Evolutionary conservation across 2,329 filamentous ascomycete genomes (phyloP), one percentile per base, ranked within the genome.

Genomic region (Colletotrichum cordylinicola): DNA sequence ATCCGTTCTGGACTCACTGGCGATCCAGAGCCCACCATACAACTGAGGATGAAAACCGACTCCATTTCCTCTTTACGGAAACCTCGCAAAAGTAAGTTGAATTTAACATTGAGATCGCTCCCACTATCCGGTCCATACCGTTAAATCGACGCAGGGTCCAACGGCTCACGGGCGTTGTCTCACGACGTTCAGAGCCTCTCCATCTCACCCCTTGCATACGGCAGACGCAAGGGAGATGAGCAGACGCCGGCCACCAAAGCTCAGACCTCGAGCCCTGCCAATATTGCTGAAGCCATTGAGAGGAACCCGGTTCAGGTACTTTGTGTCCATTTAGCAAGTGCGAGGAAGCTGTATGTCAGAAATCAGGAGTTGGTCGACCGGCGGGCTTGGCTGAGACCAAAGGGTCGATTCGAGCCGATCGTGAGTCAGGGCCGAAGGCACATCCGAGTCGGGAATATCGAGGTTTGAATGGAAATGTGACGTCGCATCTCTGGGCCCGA

Each of bases 281-380:
- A 24, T 52, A 2, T 24, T 52, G n/a, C 39, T 48, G 39, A n/a
- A n/a, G 3, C 18, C 12, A 12, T 48, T 2, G 9, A 48, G 0
- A 48, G 9, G 1, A 21, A 12, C n/a, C 2, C 39, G n/a, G 0
- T n/a, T 12, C 9, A 5, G 5, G 18, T 48, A 48, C 0, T 48
- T n/a, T 6, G 18, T 48, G 9, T 52, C 43, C 18, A 4, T 39
- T 39, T 4, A 5, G 37, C 18, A 18, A 12, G 43, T 13, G 43
- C 43, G 5, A 48, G 10, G n/a, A 21, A 48, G 0, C n/a, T 7
- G 21, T 7, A 21, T 10, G n/a, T 21, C 10, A 7, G 6, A n/a
- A 5, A 4, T 10, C 18, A 48, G 10, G 18, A 0, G n/a, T 21
- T 48, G 4, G 43, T 3, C 12, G n/a, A 48, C 9, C 39, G 18